Percentiles rank a stretch among this genome's conserved stretches.
Evolutionary conservation across 805 yeast species (phyloP).

Genomic region (Yarrowia sp.): DNA sequence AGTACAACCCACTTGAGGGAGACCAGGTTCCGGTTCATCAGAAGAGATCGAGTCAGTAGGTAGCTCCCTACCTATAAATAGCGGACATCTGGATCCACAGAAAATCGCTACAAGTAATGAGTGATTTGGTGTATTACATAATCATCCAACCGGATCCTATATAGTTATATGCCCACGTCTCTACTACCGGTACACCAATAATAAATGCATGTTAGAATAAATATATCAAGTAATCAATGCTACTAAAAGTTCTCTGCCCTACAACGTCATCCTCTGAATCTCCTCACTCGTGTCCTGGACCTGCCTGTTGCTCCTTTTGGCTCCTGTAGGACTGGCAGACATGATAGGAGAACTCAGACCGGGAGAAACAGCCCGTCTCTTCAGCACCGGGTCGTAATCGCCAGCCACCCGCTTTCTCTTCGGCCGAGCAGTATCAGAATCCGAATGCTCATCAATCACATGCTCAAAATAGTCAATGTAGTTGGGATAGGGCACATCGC

Average conservation of each 20-base stretch:
- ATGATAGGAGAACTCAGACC: conserved; percentile 42
- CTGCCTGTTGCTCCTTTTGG: conserved; percentile 42
- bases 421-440: conserved; percentile 29
- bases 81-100: no score
- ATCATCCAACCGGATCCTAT: no score
- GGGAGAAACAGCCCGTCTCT: conserved; percentile 46
- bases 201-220: no score
- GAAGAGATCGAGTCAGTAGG: no score
- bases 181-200: no score
- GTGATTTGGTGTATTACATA: no score
- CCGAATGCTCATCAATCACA: conserved; percentile 28
- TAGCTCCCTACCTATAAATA: no score
- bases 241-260: neutral
- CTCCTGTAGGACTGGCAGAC: conserved; percentile 42
- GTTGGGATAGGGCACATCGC: conserved; percentile 15
- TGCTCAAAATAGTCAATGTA: conserved; percentile 29
- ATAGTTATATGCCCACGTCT: no score
- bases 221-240: no score
- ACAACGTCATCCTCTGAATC: conserved; percentile 43
- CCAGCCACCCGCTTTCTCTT: conserved; percentile 16
- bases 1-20: no score
- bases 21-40: no score
- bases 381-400: conserved; percentile 32
- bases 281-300: conserved; percentile 45
- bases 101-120: no score